A percentile compares a stretch with the other conserved stretches of the same genome.
Evolutionary conservation across 805 yeast species (phyloP).

Genomic region (Sugiyamaella valdiviana): DNA sequence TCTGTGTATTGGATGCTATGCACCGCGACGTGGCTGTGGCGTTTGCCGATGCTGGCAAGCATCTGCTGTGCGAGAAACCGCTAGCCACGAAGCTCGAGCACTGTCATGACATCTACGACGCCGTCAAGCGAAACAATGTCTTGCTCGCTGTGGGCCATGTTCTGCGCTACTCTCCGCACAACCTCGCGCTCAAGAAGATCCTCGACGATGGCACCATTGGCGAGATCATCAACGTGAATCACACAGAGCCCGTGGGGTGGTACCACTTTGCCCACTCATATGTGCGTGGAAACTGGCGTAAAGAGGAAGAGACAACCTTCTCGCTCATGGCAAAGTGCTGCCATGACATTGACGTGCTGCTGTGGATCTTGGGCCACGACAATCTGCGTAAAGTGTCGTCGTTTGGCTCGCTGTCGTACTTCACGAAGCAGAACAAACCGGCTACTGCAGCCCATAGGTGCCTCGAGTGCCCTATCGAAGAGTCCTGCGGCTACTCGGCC

Average conservation of each 20-base stretch:
- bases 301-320: constrained; percentile 19
- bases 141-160: constrained; percentile 27
- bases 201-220: constrained; percentile 22
- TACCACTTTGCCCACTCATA: constrained; percentile 27
- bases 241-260: constrained; percentile 28
- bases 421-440: constrained; percentile 22
- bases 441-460: constrained; percentile 18
- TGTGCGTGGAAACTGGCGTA: constrained; percentile 27
- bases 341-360: constrained; percentile 25
- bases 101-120: constrained; percentile 20
- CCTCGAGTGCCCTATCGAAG: constrained; percentile 18
- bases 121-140: constrained; percentile 20
- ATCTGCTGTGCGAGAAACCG: constrained; percentile 25
- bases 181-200: constrained; percentile 19
- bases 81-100: constrained; percentile 24
- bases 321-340: constrained; percentile 28
- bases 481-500: constrained; percentile 24
- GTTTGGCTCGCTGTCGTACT: constrained; percentile 21
- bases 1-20: constrained; percentile 23
- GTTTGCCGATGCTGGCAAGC: constrained; percentile 23
- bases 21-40: constrained; percentile 25
- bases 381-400: constrained; percentile 20
- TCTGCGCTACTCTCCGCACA: constrained; percentile 26
- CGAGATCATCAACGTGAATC: constrained; percentile 23
- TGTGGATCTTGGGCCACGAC: constrained; percentile 24